phyloP scores from a whole-genome alignment of 2,329 filamentous ascomycete genomes.

The Trichophyton verrucosum region DNA sequence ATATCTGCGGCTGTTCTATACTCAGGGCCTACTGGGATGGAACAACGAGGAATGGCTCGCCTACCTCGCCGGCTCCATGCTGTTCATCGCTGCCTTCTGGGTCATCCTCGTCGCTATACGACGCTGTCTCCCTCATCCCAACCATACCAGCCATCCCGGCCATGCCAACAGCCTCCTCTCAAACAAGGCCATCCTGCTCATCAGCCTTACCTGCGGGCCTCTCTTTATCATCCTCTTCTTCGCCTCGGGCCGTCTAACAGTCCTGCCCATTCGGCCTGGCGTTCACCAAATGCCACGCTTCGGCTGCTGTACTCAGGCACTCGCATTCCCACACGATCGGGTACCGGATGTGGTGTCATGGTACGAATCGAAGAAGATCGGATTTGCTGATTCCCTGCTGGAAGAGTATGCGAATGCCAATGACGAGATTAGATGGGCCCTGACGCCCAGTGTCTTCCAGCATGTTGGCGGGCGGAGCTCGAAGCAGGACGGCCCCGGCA shows the following conservation, averaged over 20 bases:
- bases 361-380: slow-evolving; percentile 8
- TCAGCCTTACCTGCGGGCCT: slow-evolving; percentile 5
- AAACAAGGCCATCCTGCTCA: slow-evolving; percentile 1
- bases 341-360: slow-evolving; percentile 5
- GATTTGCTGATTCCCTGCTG: slow-evolving; percentile 7
- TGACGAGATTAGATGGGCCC: slow-evolving; percentile 9
- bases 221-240: slow-evolving; percentile 8
- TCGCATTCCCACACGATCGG: slow-evolving; percentile 7
- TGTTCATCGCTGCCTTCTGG: neutral
- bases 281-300: slow-evolving; percentile 9
- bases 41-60: slow-evolving; percentile 9
- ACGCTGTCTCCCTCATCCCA: slow-evolving; percentile 1
- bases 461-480: slow-evolving; percentile 8
- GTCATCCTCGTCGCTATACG: slow-evolving; percentile 1
- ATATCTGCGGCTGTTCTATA: slow-evolving; percentile 9
- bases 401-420: slow-evolving; percentile 9
- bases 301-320: slow-evolving; percentile 8
- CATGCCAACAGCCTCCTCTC: neutral
- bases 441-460: slow-evolving; percentile 9
- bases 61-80: slow-evolving; percentile 2
- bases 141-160: too few species aligned
- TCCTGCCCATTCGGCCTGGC: slow-evolving; percentile 5
- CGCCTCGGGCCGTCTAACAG: neutral
- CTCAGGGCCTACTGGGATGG: slow-evolving; percentile 7
- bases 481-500: neutral